A percentile compares a stretch with the other conserved stretches of the same genome.
Evolutionary conservation across 2,329 filamentous ascomycete genomes (phyloP).

Genomic region (Ophiognomonia clavigignenti-juglandacearum): DNA sequence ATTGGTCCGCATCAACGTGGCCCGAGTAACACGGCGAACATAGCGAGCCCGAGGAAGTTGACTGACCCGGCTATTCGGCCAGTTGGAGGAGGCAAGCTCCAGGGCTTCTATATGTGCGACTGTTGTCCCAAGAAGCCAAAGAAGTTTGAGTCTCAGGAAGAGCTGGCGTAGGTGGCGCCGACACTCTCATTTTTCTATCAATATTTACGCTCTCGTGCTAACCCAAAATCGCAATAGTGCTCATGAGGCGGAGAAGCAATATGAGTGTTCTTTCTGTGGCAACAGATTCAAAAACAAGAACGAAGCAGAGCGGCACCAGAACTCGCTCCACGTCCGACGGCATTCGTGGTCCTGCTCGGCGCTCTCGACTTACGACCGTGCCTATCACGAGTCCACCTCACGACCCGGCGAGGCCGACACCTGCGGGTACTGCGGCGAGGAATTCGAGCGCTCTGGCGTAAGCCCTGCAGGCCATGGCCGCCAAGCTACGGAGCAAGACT

Average conservation of each 20-base stretch:
- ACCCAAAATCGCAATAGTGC: constrained; percentile 50
- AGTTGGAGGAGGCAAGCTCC: constrained; percentile 40
- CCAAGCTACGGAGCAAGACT: constrained; percentile 71
- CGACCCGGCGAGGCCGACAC: constrained; percentile 66
- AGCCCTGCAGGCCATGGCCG: constrained; percentile 32
- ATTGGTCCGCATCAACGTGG: constrained; percentile 39
- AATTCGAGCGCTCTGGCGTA: constrained; percentile 59
- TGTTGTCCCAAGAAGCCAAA: constrained; percentile 97
- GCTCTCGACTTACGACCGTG: constrained; percentile 69
- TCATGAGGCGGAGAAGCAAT: constrained; percentile 94
- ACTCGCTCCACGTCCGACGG: constrained; percentile 83
- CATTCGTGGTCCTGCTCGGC: constrained; percentile 98
- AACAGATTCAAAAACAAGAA: constrained; percentile 99
- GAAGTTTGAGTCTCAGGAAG: constrained; percentile 81
- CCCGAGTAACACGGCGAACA: constrained; percentile 35
- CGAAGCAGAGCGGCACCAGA: constrained; percentile 92
- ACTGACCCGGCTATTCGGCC: constrained; percentile 42
- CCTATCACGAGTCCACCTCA: constrained; percentile 77
- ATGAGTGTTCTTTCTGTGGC: constrained; percentile 85
- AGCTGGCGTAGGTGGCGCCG: constrained; percentile 76
- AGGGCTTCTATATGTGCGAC: constrained; percentile 67
- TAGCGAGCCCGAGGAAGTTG: constrained; percentile 47
- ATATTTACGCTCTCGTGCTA: constrained; percentile 3
- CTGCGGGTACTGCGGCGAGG: constrained; percentile 93
- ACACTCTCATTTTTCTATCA: no score